Conservation (phyloP, 164 flowering plant genomes). For the Stephania cephalantha region DNA sequence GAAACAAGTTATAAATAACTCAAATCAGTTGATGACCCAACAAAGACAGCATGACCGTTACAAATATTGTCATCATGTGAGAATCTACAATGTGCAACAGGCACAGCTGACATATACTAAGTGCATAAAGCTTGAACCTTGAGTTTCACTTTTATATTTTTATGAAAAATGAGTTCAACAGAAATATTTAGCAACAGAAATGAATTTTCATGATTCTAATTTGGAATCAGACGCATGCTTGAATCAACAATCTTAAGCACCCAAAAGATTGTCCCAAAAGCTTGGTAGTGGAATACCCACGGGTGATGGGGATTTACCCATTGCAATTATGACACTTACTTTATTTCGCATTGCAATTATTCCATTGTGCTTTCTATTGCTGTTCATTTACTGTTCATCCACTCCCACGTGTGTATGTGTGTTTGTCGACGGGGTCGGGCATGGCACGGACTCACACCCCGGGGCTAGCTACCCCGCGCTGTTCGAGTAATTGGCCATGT, state of each 20-base stretch:
- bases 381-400: too few relatives aligned
- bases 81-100: background rate
- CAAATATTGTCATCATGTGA: background rate
- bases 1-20: background rate
- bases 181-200: background rate
- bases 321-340: too few relatives aligned
- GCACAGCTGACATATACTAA: background rate
- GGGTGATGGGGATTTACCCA: too few relatives aligned
- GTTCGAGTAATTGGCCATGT: too few relatives aligned
- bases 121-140: background rate
- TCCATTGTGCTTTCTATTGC: too few relatives aligned
- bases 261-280: background rate
- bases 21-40: background rate
- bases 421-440: too few relatives aligned
- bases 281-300: too few relatives aligned
- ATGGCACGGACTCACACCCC: too few relatives aligned
- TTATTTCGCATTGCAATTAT: too few relatives aligned
- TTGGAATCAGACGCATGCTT: background rate
- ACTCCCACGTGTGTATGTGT: too few relatives aligned
- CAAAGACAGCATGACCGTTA: background rate
- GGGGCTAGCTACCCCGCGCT: too few relatives aligned
- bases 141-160: background rate
- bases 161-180: background rate
- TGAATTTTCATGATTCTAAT: background rate
- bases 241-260: background rate